A percentile compares a stretch with the other conserved stretches of the same genome.
Evolutionary conservation across 73 alveolate genomes (phyloP).

Genomic region (Effrenium voratum): DNA sequence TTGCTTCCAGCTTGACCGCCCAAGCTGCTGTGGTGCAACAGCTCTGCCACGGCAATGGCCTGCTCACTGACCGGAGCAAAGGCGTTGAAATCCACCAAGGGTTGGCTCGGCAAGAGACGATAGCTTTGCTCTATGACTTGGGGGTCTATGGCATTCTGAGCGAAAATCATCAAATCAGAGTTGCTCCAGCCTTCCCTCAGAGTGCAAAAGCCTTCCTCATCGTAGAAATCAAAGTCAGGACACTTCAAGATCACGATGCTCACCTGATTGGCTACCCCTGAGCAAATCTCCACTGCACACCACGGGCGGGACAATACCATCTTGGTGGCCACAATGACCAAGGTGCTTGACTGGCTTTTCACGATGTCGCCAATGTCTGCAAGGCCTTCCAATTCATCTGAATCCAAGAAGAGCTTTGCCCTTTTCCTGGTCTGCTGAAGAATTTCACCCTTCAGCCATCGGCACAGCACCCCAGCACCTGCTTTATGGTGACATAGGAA

Average conservation of each 20-base stretch:
- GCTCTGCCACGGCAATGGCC: conserved; percentile 7
- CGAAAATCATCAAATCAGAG: conserved; percentile 62
- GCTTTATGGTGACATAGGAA: conserved; percentile 81
- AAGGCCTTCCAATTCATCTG: conserved; percentile 45
- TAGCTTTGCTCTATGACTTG: conserved; percentile 47
- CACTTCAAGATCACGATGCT: conserved; percentile 28
- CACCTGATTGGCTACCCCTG: conserved; percentile 42
- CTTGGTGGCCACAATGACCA: conserved; percentile 69
- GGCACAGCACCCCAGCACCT: conserved; percentile 81
- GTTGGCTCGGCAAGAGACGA: neutral
- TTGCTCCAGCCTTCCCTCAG: conserved; percentile 69
- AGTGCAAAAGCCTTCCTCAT: conserved; percentile 47
- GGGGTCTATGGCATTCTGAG: conserved; percentile 80
- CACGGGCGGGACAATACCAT: conserved; percentile 62
- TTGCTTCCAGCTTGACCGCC: neutral
- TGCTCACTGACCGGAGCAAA: conserved; percentile 6
- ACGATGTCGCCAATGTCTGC: conserved; percentile 69
- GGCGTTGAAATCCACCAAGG: conserved; percentile 44
- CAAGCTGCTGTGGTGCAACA: neutral
- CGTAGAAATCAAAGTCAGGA: conserved; percentile 15
- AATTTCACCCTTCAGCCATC: conserved; percentile 40
- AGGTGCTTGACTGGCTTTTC: conserved; percentile 34
- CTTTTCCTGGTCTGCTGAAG: conserved; percentile 35
- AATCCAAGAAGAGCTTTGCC: conserved; percentile 53
- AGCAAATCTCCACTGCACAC: conserved; percentile 82